phyloP scores from a whole-genome alignment of 345 rosid genomes.

The Lepidium africanum region DNA sequence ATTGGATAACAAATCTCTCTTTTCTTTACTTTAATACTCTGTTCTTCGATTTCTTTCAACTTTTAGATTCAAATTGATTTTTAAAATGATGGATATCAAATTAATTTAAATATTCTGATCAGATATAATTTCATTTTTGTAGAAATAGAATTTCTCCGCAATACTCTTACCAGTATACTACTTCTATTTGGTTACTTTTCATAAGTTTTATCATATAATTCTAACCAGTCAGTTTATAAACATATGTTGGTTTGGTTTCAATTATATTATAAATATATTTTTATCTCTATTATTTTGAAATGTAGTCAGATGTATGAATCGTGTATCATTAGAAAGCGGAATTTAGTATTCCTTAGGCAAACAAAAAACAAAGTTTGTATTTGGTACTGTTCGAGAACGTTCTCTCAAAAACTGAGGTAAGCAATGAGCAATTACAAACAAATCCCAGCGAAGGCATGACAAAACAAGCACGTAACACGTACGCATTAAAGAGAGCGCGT shows the following conservation, averaged over 20 bases:
- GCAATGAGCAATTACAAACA: conserved; percentile 4
- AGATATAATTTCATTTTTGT: too few relatives aligned
- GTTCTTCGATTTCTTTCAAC: too few relatives aligned
- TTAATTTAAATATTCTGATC: too few relatives aligned
- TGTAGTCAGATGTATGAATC: too few relatives aligned
- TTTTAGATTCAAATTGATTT: too few relatives aligned
- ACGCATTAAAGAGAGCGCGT: conserved; percentile 2
- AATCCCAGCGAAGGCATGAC: conserved; percentile 12
- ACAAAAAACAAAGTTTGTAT: not conserved
- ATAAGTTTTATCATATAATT: not conserved
- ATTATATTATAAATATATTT: not conserved
- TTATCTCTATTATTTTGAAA: not conserved
- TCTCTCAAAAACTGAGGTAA: not conserved
- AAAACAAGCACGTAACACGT: not conserved
- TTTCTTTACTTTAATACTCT: too few relatives aligned
- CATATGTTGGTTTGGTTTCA: not conserved
- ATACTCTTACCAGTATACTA: too few relatives aligned
- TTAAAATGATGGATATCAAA: too few relatives aligned
- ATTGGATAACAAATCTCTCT: too few relatives aligned
- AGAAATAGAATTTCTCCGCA: too few relatives aligned
- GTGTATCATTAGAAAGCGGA: not conserved
- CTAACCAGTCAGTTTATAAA: not conserved
- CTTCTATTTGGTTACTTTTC: not conserved
- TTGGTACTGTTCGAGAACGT: not conserved
- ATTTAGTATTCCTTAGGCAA: not conserved